Conservation (phyloP, 257 asterid genomes). For the Leptodermis oblonga region DNA sequence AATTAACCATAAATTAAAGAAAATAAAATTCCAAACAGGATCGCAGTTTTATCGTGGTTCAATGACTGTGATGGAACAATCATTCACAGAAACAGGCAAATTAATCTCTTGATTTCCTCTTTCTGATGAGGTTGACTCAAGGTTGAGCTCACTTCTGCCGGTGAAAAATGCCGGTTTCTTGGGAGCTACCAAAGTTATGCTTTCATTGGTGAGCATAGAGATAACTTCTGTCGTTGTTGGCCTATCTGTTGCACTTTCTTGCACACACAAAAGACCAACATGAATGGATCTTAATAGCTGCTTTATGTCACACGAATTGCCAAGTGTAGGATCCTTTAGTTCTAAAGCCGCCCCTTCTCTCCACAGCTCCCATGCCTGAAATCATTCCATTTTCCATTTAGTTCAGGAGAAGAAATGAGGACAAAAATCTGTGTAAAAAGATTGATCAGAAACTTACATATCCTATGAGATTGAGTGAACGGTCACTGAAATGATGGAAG, state of each 20-base stretch:
- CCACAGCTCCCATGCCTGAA: conserved; percentile 68
- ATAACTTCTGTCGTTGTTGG: conserved; percentile 48
- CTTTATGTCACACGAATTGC: conserved; percentile 24
- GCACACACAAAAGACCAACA: conserved; percentile 49
- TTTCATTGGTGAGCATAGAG: conserved; percentile 40
- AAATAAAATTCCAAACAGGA: not conserved
- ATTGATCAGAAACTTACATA: conserved; percentile 35
- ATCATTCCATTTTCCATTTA: not conserved
- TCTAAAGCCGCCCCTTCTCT: conserved; percentile 26
- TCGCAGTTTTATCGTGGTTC: not conserved
- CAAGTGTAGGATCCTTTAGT: conserved; percentile 41
- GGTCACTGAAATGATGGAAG: not conserved
- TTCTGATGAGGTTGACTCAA: conserved; percentile 13
- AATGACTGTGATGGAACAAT: not conserved
- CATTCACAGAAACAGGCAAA: conserved; percentile 14
- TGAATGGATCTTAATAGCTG: conserved; percentile 43
- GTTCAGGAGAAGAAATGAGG: not conserved
- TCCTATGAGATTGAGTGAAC: conserved; percentile 12
- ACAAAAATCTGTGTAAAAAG: not conserved
- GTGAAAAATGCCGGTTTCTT: conserved; percentile 42
- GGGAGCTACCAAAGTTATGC: conserved; percentile 25
- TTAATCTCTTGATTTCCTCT: conserved; percentile 9
- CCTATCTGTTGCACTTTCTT: conserved; percentile 42
- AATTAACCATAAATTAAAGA: too few relatives aligned
- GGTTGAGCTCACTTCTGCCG: conserved; percentile 23